These are phyloP conservation scores for Pseudocohnilembus persalinus DNA, from an alignment of 169 alveolate species.

Conservation along the genomic window DNA sequence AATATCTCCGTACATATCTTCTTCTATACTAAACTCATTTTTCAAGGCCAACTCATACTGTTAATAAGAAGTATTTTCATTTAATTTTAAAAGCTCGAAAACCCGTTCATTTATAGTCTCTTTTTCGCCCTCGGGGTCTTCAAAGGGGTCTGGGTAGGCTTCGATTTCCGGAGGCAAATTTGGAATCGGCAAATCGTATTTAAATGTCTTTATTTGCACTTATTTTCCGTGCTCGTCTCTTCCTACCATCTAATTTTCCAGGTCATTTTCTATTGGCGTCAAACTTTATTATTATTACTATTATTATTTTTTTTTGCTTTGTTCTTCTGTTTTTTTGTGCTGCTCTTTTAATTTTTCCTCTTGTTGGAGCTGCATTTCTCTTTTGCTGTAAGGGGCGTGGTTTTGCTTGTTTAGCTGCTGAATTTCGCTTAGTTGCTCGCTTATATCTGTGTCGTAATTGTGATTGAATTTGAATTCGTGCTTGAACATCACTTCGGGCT, in stretches of 20 bases:
- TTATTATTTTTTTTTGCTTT: background rate
- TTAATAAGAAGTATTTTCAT: conserved; percentile 66
- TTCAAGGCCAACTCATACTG: conserved; percentile 47
- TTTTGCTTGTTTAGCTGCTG: background rate
- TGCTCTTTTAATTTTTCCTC: conserved; percentile 16
- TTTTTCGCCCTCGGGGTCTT: conserved; percentile 24
- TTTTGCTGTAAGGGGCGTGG: background rate
- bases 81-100: conserved; percentile 50
- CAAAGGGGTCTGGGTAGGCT: conserved; percentile 23
- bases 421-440: background rate
- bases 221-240: conserved; percentile 32
- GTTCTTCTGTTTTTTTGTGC: conserved; percentile 1
- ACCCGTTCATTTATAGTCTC: conserved; percentile 43
- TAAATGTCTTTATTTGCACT: conserved; percentile 42
- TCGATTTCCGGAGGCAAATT: conserved; percentile 38
- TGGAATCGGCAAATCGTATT: conserved; percentile 55
- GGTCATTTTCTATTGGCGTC: background rate
- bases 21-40: conserved; percentile 51
- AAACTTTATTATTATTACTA: background rate
- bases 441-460: conserved; percentile 11
- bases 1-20: conserved; percentile 71
- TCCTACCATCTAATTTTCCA: background rate
- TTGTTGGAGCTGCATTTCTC: conserved; percentile 14
- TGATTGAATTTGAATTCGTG: conserved; percentile 2
- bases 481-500: background rate